Conservation (phyloP, 306 rosid species). For the Cucurbita maxima region DNA sequence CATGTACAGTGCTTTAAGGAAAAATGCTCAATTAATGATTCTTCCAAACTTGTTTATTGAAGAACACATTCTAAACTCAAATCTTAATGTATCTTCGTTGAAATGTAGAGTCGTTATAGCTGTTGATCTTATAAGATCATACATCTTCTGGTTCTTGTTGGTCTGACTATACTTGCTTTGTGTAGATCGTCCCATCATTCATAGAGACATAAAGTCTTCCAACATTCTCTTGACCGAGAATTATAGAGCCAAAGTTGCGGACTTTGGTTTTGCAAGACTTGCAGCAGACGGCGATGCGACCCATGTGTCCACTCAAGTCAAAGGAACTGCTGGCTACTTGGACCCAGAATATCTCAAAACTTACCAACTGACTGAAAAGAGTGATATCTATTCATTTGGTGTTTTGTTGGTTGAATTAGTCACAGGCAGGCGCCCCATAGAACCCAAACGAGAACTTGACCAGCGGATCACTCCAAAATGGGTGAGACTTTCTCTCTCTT, state of each 20-base stretch:
- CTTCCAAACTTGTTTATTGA: not conserved
- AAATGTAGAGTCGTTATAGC: not conserved
- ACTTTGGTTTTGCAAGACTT: conserved; percentile 87
- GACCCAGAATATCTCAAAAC: conserved; percentile 94
- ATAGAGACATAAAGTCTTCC: conserved; percentile 91
- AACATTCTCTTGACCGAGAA: conserved; percentile 77
- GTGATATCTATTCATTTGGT: conserved; percentile 96
- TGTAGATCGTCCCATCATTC: conserved; percentile 92
- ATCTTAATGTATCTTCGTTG: not conserved
- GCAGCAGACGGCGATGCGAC: conserved; percentile 84
- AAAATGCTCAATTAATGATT: not conserved
- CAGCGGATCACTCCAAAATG: conserved; percentile 77
- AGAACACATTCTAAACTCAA: not conserved
- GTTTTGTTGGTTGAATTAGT: conserved; percentile 79
- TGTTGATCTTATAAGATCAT: not conserved
- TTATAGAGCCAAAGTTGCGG: conserved; percentile 86
- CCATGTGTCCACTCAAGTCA: conserved; percentile 86
- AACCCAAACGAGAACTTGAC: conserved; percentile 57
- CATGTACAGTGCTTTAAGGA: too few relatives aligned
- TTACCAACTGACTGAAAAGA: conserved; percentile 85
- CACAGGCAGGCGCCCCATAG: conserved; percentile 95
- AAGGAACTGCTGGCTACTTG: conserved; percentile 99
- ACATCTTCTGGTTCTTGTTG: not conserved
- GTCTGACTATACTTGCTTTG: not conserved
- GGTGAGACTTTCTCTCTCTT: conserved; percentile 30